Base-by-base conservation (phyloP, 2,329 filamentous ascomycete species). In the Tympanopsis confertula region DNA sequence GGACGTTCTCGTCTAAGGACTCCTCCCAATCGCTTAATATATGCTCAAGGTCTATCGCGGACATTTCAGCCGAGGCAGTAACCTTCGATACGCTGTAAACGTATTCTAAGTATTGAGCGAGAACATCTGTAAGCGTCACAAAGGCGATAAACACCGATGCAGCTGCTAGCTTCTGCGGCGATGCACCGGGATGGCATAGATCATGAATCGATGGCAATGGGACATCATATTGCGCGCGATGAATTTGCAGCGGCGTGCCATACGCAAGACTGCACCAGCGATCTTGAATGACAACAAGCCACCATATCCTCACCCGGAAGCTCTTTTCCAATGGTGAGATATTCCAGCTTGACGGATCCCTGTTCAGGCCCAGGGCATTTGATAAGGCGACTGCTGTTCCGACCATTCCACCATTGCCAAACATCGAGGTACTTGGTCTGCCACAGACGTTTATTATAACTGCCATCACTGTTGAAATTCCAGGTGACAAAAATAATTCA, bases 391-490 rank as follows among this genome's bases (percentile, higher is more conserved):
- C 50, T 1, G 55, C 53, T 12, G 52, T 47, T 7, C 59, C 58
- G 14, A 58, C 43, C 38, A 53, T 53, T 1, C 52, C 50, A 4
- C 52, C 54, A 42, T 63, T 63, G 3, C 63, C 62, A 4, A 61
- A 64, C 51, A 66, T 65, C 13, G 60, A 65, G 36, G 61, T 63
- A 20, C 63, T 65, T 3, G 66, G 65, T 17, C 66, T 53, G 10
- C 66, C 66, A 10, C 59, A 63, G 20, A 70, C 47, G 46, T 69
- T 64, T 20, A 69, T 56, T 20, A 67, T 49, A 13, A 60, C 59
- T 14, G 64, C 59, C 38, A 61, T 56, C 28, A 69, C 57, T 7
- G 65, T 67, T 5, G 63, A 63, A 22, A 69, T 42, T 14, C 65
- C 63, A 1, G 63, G 64, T 0, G 61, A 62, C 3, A 63, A 62